Percentiles rank a stretch among this genome's conserved stretches.
These are phyloP conservation scores for Colletotrichum orchidophilum DNA, from an alignment of 2,329 filamentous ascomycete genomes.

Conservation along the genomic window DNA sequence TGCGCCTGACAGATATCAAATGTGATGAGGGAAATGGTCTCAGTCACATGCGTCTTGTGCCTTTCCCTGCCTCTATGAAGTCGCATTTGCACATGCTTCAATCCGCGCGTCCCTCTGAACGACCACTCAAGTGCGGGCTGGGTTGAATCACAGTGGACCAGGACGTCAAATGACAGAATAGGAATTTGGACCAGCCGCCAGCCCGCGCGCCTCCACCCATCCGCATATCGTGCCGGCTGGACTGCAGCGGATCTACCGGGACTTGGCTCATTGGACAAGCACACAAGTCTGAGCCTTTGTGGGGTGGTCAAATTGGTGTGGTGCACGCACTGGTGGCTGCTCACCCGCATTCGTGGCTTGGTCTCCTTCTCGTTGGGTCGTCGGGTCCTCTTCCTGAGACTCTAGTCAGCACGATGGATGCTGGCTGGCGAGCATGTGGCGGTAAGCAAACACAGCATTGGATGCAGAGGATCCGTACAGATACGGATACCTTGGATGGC, in stretches of 20 bases:
- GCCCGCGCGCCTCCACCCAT: constrained; percentile 1
- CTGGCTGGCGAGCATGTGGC: background rate
- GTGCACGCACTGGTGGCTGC: no score
- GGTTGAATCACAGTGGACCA: background rate
- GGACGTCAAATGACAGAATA: constrained; percentile 1
- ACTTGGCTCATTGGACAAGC: constrained; percentile 3
- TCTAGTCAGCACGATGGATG: background rate
- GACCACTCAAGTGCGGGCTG: background rate
- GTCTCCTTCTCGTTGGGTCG: background rate
- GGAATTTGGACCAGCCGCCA: constrained; percentile 10
- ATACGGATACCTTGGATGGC: background rate
- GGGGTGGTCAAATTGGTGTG: background rate
- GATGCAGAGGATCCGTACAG: background rate
- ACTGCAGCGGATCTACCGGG: constrained; percentile 30
- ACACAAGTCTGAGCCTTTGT: background rate
- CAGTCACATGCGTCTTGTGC: background rate
- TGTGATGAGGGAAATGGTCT: background rate
- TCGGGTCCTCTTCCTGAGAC: background rate
- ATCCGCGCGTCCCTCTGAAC: background rate
- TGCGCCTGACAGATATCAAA: background rate
- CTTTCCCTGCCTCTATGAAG: background rate
- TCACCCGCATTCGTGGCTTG: constrained; percentile 6
- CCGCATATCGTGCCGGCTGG: background rate
- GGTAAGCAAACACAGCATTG: background rate
- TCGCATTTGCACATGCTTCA: constrained; percentile 23